phyloP scores from a whole-genome alignment of 73 alveolate species.

The Paraurostyla sp. region DNA sequence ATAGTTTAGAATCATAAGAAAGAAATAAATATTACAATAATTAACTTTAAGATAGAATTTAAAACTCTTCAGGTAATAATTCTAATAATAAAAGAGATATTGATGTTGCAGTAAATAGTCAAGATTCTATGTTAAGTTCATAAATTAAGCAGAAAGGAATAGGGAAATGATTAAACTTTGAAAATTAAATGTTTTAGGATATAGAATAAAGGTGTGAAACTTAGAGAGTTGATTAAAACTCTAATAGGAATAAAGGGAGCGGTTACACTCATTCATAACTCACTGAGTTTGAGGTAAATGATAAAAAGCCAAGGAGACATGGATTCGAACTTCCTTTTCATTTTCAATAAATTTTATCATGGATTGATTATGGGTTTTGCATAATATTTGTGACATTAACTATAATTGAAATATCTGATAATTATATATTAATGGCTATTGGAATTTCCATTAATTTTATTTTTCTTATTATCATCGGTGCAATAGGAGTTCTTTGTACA shows the following conservation, averaged over 20 bases:
- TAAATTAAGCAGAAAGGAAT: too few species aligned
- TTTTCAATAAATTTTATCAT: conserved; percentile 25
- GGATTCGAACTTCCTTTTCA: conserved; percentile 71
- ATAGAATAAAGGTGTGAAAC: conserved; percentile 17
- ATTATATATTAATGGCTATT: background rate
- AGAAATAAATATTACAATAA: too few species aligned
- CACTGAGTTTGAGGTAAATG: background rate
- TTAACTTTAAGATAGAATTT: too few species aligned
- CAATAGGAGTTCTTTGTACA: conserved; percentile 45
- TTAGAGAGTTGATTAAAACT: background rate
- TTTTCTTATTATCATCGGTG: background rate
- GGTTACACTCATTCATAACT: background rate
- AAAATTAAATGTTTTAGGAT: too few species aligned
- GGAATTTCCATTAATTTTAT: conserved; percentile 18
- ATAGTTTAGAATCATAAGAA: too few species aligned
- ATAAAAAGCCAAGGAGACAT: conserved; percentile 1
- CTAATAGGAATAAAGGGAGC: background rate
- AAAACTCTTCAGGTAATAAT: too few species aligned
- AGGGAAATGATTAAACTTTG: too few species aligned
- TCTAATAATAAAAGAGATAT: too few species aligned
- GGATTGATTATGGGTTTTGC: conserved; percentile 27
- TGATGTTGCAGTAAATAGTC: too few species aligned
- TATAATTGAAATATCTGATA: background rate
- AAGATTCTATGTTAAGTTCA: too few species aligned
- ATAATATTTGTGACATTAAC: background rate